Evolutionary conservation across 257 asterid species (phyloP).

Genomic region (Gentiana dahurica): DNA sequence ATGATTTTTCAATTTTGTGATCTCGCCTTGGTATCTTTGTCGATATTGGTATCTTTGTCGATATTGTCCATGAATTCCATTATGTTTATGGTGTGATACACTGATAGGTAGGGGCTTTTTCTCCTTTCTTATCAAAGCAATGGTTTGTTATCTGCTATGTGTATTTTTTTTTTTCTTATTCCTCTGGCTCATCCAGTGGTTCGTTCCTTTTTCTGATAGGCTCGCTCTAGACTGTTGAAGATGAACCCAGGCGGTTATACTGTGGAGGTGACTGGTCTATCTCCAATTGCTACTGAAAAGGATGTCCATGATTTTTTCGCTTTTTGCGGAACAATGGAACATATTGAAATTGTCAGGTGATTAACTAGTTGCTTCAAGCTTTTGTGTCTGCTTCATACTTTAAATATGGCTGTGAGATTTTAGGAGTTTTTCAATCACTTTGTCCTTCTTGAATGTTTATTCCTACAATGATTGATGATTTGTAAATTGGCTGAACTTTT

Average conservation of each 20-base stretch:
- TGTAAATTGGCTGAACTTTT: too few species aligned
- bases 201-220: neutral
- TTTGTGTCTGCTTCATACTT: neutral
- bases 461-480: too few species aligned
- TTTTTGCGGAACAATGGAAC: slow-evolving; percentile 85
- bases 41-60: neutral
- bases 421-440: neutral
- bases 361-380: neutral
- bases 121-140: neutral
- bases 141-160: neutral
- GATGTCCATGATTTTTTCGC: slow-evolving; percentile 73
- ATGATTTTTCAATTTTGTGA: too few species aligned
- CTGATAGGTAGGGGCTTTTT: neutral
- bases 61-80: neutral
- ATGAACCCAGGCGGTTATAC: slow-evolving; percentile 73
- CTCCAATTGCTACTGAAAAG: slow-evolving; percentile 72
- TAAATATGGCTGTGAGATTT: neutral
- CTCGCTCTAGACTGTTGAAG: slow-evolving; percentile 8
- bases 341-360: slow-evolving; percentile 84
- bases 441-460: neutral
- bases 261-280: slow-evolving; percentile 70
- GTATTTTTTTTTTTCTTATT: too few species aligned
- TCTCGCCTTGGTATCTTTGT: neutral
- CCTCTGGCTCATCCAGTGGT: neutral
- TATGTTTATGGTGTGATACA: neutral